Percentiles rank a stretch among this genome's conserved stretches.
These are phyloP conservation scores for Cytospora chrysosperma DNA, from an alignment of 2,329 filamentous ascomycete species.

Conservation along the genomic window DNA sequence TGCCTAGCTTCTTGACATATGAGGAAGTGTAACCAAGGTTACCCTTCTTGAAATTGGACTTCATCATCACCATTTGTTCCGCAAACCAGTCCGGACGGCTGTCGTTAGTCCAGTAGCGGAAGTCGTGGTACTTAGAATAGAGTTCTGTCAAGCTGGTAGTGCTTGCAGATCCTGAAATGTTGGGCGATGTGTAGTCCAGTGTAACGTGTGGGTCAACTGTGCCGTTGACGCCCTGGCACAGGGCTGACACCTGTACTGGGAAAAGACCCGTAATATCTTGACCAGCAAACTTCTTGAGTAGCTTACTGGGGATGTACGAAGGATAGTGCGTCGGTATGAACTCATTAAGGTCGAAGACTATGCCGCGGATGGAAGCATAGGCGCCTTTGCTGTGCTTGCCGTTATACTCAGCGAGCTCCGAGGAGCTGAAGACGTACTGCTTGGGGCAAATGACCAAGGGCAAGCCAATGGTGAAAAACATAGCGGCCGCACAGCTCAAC, in stretches of 20 bases:
- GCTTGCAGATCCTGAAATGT: slow-evolving; percentile 66
- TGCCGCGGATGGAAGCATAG: slow-evolving; percentile 81
- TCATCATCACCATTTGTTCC: slow-evolving; percentile 80
- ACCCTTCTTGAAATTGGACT: slow-evolving; percentile 77
- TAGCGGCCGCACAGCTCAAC: slow-evolving; percentile 72
- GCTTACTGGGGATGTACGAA: slow-evolving; percentile 56
- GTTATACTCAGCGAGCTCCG: slow-evolving; percentile 72
- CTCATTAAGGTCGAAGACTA: slow-evolving; percentile 77
- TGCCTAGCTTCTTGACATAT: slow-evolving; percentile 70
- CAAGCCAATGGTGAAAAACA: slow-evolving; percentile 90
- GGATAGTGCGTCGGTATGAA: slow-evolving; percentile 82
- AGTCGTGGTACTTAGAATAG: slow-evolving; percentile 87
- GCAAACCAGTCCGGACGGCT: slow-evolving; percentile 87
- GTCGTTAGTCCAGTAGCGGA: slow-evolving; percentile 80
- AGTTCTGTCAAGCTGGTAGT: slow-evolving; percentile 65
- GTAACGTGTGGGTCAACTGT: slow-evolving; percentile 68
- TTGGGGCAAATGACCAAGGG: slow-evolving; percentile 86
- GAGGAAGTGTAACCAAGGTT: slow-evolving; percentile 78
- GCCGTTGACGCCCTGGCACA: slow-evolving; percentile 77
- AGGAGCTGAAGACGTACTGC: slow-evolving; percentile 80
- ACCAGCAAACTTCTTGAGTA: slow-evolving; percentile 79
- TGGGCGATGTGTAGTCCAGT: slow-evolving; percentile 77
- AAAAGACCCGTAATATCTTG: slow-evolving; percentile 85
- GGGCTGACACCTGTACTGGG: slow-evolving; percentile 87
- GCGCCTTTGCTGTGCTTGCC: slow-evolving; percentile 64